Percentiles rank a stretch among this genome's conserved stretches.
These are phyloP conservation scores for Fraxinus ornus DNA, from an alignment of 305 asterid genomes.

Conservation along the genomic window DNA sequence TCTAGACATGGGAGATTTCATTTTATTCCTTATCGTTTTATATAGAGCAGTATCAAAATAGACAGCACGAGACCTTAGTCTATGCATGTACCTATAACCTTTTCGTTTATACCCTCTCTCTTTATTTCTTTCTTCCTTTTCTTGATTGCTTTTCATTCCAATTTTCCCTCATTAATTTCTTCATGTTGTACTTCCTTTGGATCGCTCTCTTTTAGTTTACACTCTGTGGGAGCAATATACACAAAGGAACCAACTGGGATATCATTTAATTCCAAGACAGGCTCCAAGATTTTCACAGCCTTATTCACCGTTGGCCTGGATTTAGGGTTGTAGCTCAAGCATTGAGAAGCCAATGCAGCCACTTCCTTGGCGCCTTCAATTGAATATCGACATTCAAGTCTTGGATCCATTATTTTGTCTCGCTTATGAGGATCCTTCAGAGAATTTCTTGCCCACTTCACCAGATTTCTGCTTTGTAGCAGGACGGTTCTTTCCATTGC, in stretches of 20 bases:
- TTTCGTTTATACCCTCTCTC: neutral
- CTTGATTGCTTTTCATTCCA: neutral
- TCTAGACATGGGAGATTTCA: neutral
- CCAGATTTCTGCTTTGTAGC: constrained; percentile 16
- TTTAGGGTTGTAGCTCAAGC: constrained; percentile 28
- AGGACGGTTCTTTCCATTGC: constrained; percentile 24
- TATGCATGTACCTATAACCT: constrained; percentile 17
- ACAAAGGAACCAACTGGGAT: constrained; percentile 25
- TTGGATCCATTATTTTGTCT: constrained; percentile 29
- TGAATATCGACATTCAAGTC: constrained; percentile 32
- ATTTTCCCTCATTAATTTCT: neutral
- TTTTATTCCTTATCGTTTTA: neutral
- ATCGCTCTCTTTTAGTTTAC: neutral
- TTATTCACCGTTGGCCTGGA: constrained; percentile 28
- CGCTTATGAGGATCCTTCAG: constrained; percentile 23
- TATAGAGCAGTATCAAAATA: constrained; percentile 9
- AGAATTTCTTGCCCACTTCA: constrained; percentile 29
- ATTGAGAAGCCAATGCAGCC: constrained; percentile 31
- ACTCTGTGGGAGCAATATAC: constrained; percentile 21
- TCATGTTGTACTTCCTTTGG: neutral
- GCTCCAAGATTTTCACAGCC: constrained; percentile 25
- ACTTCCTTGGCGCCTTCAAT: constrained; percentile 27
- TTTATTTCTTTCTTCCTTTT: neutral
- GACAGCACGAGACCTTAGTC: neutral
- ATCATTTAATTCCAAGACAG: constrained; percentile 19